Base-by-base conservation (phyloP, 2,329 filamentous ascomycete species). In the Rugonectria rugulosa region DNA sequence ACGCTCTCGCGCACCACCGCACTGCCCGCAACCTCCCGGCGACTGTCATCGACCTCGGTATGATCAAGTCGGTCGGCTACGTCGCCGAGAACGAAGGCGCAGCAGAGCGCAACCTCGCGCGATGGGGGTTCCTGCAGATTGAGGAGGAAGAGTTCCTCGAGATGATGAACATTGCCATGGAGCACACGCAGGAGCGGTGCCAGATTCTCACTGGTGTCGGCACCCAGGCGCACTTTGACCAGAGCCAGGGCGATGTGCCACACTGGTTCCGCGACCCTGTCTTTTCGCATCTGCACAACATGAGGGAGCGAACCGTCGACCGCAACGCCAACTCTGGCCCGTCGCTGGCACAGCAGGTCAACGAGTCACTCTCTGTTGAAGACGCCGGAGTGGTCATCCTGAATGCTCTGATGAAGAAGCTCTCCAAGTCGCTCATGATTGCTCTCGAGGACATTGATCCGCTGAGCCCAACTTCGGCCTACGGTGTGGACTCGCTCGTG, bases 241-340 rank as follows among this genome's bases (percentile, higher is more conserved):
- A 41, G 36, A 49, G 46, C 20, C 36, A 49, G 17, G 46, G 46
- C 26, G 46, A 49, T 12, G 46, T 49, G 26, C 46, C 46, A 11
- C 46, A 49, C 21, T 49, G 46, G 48, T 51, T 51, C 38, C 48
- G 48, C 10, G 38, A 51, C 27, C 48, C 48, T 10, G 48, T 51
- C 29, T 51, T 51, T 20, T 51, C 48, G 27, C 48, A 51, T 21
- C 21, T 51, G 20, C 41, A 45, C 32, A 45, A 51, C 40, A 53
- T 53, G 40, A 31, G 41, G 15, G 42, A 41, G 9, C 50, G 42
- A 19, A 32, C 41, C 4, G 38, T 45, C 17, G 31, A 44, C 21
- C 31, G 37, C 50, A 53, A 44, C 34, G 41, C 47, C 17, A 32
- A 19, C 27, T 11, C 37, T 5, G 41, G 50, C 2, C 50, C 32